phyloP scores from a whole-genome alignment of 2,329 filamentous ascomycete genomes.

The Fusarium pilosicola region DNA sequence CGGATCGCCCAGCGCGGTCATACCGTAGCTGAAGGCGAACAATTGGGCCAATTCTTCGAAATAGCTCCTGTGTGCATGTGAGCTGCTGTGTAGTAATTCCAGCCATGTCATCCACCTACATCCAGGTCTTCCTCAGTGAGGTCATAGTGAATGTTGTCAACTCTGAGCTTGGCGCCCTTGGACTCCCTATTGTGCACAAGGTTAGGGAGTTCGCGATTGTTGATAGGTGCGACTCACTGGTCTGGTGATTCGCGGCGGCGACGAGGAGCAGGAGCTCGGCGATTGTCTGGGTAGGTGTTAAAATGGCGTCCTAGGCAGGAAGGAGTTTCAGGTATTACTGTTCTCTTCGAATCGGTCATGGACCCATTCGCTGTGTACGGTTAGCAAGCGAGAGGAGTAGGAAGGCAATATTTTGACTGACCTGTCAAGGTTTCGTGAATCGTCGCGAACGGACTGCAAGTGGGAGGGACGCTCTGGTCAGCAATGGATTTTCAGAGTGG shows the following conservation, averaged over 20 bases:
- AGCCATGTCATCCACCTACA: conserved; percentile 57
- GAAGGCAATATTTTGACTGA: conserved; percentile 53
- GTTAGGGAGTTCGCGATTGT: conserved; percentile 21
- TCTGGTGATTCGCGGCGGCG: conserved; percentile 57
- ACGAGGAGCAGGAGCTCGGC: conserved; percentile 54
- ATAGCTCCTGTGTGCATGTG: conserved; percentile 72
- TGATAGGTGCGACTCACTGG: conserved; percentile 41
- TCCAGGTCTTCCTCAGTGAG: conserved; percentile 85
- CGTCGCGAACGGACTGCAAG: conserved; percentile 69
- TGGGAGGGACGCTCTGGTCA: conserved; percentile 51
- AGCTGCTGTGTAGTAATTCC: conserved; percentile 31
- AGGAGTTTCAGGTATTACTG: conserved; percentile 54
- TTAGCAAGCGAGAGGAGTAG: conserved; percentile 16
- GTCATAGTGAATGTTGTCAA: conserved; percentile 94
- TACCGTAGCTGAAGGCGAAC: conserved; percentile 77
- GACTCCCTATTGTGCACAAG: conserved; percentile 54
- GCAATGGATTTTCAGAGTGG: conserved; percentile 51
- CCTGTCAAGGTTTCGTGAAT: conserved; percentile 76
- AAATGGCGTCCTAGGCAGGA: conserved; percentile 13
- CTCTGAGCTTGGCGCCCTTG: conserved; percentile 76
- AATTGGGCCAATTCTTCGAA: conserved; percentile 79
- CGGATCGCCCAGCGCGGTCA: conserved; percentile 88
- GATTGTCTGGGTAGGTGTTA: conserved; percentile 49
- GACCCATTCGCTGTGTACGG: conserved; percentile 80
- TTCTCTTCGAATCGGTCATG: conserved; percentile 89